Evolutionary conservation across 371 early-diverging fungal genomes (phyloP).

Genomic region (Haplosporangium sp.): DNA sequence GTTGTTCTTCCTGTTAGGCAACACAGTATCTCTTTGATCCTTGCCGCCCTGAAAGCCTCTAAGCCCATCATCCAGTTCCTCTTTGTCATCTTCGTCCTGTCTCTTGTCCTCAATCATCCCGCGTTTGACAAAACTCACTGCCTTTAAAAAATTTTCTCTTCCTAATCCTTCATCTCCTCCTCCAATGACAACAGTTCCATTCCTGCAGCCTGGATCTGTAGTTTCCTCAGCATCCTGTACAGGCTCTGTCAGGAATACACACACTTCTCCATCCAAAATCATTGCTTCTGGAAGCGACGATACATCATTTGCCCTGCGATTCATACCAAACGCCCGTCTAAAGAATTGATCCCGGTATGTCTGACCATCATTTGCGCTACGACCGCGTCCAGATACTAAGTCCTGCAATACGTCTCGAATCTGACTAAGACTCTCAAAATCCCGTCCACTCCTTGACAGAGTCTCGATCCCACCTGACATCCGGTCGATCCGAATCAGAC

Average conservation of each 20-base stretch:
- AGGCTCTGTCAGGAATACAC: conserved; percentile 52
- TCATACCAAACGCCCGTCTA: conserved; percentile 9
- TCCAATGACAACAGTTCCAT: not conserved
- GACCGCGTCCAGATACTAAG: conserved; percentile 12
- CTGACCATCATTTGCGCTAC: not conserved
- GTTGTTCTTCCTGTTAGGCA: not conserved
- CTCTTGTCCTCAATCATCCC: not conserved
- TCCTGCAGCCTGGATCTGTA: not conserved
- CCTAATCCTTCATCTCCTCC: conserved; percentile 19
- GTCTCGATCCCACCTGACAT: conserved; percentile 54
- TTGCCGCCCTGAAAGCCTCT: not conserved
- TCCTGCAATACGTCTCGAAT: conserved; percentile 53
- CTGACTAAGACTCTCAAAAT: conserved; percentile 53
- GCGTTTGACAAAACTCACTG: conserved; percentile 29
- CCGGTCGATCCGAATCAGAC: conserved; percentile 58
- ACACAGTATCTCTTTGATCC: no score
- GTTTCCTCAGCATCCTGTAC: not conserved
- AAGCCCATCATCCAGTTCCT: conserved; percentile 3
- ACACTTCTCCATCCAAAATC: conserved; percentile 71
- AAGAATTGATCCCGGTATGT: conserved; percentile 29
- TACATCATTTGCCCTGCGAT: no score
- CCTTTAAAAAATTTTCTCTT: conserved; percentile 32
- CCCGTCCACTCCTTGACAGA: conserved; percentile 63
- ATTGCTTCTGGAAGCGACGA: conserved; percentile 26
- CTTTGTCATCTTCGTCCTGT: not conserved